Evolutionary conservation across 129 eudicot species (phyloP).

Genomic region (Flaveria bidentis): DNA sequence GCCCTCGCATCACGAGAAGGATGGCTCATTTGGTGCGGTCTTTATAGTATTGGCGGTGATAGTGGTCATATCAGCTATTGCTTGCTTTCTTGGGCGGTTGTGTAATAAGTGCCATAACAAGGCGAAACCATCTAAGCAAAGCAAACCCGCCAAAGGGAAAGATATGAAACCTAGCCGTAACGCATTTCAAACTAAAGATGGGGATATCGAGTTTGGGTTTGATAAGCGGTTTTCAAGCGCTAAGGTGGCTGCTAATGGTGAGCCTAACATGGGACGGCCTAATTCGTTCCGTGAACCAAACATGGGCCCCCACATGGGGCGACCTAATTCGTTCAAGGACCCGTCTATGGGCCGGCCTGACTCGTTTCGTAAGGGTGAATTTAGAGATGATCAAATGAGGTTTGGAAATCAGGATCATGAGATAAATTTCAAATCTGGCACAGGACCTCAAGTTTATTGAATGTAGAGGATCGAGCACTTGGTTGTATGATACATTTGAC

Average conservation of each 20-base stretch:
- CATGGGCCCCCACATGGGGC: constrained; percentile 27
- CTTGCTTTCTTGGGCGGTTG: constrained; percentile 45
- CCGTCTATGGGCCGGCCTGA: constrained; percentile 40
- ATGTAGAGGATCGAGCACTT: constrained; percentile 17
- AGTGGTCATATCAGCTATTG: constrained; percentile 44
- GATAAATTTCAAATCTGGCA: constrained; percentile 41
- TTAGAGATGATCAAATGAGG: constrained; percentile 41
- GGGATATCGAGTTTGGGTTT: constrained; percentile 47
- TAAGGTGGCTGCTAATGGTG: constrained; percentile 45
- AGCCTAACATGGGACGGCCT: constrained; percentile 31
- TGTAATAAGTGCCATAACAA: constrained; percentile 38
- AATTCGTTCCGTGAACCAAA: constrained; percentile 27
- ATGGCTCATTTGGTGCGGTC: constrained; percentile 46
- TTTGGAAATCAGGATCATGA: constrained; percentile 44
- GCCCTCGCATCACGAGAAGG: constrained; percentile 25
- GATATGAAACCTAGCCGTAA: constrained; percentile 43
- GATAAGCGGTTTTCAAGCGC: constrained; percentile 43
- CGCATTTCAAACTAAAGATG: constrained; percentile 44
- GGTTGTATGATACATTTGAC: constrained; percentile 33
- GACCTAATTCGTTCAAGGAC: constrained; percentile 26
- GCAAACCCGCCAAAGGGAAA: constrained; percentile 37
- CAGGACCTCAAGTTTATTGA: constrained; percentile 33
- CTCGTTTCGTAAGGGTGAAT: constrained; percentile 45
- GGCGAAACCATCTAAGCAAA: constrained; percentile 34
- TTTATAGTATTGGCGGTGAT: constrained; percentile 46